Evolutionary conservation across 495 filamentous ascomycete genomes (phyloP).

Genomic region (Daldinia bambusicola): DNA sequence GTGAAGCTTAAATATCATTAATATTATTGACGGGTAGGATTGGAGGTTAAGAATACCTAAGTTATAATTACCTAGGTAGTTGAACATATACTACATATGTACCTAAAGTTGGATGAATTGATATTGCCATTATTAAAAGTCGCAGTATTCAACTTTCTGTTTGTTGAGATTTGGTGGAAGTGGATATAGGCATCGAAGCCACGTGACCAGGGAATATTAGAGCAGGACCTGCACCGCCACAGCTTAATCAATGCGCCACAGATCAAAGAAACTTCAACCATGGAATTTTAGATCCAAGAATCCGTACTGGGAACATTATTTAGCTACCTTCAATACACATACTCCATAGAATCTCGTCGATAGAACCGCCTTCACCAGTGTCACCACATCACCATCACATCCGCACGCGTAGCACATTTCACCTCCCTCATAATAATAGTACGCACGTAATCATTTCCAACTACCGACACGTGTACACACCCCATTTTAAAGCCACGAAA

Average conservation of each 20-base stretch:
- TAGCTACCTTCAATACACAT: neutral
- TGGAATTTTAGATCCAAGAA: neutral
- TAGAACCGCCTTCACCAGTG: neutral
- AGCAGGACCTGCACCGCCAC: no score
- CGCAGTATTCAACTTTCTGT: neutral
- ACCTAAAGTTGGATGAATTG: neutral
- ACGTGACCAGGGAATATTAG: no score
- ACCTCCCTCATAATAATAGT: neutral
- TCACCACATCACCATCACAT: neutral
- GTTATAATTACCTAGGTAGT: neutral
- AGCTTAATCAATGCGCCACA: constrained; percentile 15
- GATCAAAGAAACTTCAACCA: constrained; percentile 1
- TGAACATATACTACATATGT: neutral
- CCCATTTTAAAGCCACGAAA: constrained; percentile 6
- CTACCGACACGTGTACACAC: no score
- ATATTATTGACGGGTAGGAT: neutral
- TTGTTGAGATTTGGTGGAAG: neutral
- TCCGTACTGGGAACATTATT: constrained; percentile 7
- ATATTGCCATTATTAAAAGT: neutral
- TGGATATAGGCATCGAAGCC: neutral
- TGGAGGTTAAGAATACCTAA: neutral
- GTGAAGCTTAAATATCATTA: neutral
- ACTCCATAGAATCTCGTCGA: constrained; percentile 15
- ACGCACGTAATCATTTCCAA: neutral
- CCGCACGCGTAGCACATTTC: neutral